A percentile compares a stretch with the other conserved stretches of the same genome.
Evolutionary conservation across 1,284 basidiomycete genomes (phyloP).

Genomic region (Cutaneotrichosporon sp.): DNA sequence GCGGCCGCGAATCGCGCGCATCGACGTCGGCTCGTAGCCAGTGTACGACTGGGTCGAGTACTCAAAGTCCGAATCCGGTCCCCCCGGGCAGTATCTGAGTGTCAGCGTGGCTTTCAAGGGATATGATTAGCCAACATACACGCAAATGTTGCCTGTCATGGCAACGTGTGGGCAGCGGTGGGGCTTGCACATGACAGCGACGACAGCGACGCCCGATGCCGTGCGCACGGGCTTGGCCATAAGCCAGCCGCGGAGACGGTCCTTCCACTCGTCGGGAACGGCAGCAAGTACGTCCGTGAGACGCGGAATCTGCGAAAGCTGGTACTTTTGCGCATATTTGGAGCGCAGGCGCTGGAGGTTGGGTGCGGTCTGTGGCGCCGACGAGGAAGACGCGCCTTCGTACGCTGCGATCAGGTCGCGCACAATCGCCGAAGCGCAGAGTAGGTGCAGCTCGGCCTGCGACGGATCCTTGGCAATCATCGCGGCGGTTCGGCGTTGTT

Average conservation of each 20-base stretch:
- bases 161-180: constrained; percentile 99
- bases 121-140: constrained; percentile 54
- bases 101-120: not conserved
- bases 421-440: constrained; percentile 91
- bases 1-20: constrained; percentile 95
- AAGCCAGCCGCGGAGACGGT: constrained; percentile 80
- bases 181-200: constrained; percentile 99
- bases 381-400: constrained; percentile 28
- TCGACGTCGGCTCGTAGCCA: constrained; percentile 95
- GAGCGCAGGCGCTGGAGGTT: constrained; percentile 84
- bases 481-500: not conserved
- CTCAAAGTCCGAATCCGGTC: constrained; percentile 98
- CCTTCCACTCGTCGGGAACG: constrained; percentile 95
- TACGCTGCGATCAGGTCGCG: constrained; percentile 73
- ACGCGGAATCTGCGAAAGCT: constrained; percentile 77
- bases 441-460: constrained; percentile 82
- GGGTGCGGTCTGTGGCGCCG: constrained; percentile 28
- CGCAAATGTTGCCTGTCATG: constrained; percentile 99
- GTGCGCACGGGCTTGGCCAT: constrained; percentile 93
- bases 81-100: constrained; percentile 91
- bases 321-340: constrained; percentile 83
- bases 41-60: constrained; percentile 99
- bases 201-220: constrained; percentile 96
- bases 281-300: constrained; percentile 98
- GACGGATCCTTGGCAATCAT: constrained; percentile 43